These are phyloP conservation scores for Nidula microcarpa DNA, from an alignment of 768 basidiomycete species.

Conservation along the genomic window DNA sequence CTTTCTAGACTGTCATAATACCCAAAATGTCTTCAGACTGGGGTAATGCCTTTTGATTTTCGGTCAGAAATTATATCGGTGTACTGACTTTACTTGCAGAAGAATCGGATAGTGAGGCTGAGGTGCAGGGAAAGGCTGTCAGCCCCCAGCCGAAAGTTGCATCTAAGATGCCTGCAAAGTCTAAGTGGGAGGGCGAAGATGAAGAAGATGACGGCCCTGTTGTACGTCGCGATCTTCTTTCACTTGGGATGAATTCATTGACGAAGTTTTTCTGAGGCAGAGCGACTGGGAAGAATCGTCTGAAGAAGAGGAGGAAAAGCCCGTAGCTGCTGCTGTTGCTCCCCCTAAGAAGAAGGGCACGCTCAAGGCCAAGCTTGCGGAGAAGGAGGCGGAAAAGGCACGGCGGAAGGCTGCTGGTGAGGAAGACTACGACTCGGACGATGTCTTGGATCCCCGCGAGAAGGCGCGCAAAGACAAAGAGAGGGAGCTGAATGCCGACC, in stretches of 20 bases:
- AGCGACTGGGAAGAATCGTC: conserved; percentile 95
- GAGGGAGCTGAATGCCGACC: conserved; percentile 81
- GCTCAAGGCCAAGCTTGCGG: conserved; percentile 86
- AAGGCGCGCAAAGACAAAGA: conserved; percentile 77
- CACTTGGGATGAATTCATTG: not conserved
- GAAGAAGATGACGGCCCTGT: conserved; percentile 78
- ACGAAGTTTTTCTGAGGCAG: conserved; percentile 30
- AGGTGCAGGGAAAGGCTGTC: conserved; percentile 18
- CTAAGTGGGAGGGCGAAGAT: conserved; percentile 90
- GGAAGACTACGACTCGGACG: conserved; percentile 66
- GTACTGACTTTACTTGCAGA: conserved; percentile 7
- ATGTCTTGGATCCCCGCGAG: conserved; percentile 75
- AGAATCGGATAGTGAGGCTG: conserved; percentile 36
- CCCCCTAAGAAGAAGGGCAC: conserved; percentile 92
- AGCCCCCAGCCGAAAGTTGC: conserved; percentile 17
- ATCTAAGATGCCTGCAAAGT: conserved; percentile 30
- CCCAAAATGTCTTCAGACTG: conserved; percentile 34
- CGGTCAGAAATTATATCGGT: not conserved
- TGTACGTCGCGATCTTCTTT: conserved; percentile 59
- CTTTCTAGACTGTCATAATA: conserved; percentile 2
- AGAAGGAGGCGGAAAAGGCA: conserved; percentile 81
- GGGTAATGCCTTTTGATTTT: conserved; percentile 20
- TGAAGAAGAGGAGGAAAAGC: conserved; percentile 62
- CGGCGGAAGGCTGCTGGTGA: conserved; percentile 38
- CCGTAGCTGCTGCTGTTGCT: conserved; percentile 45